Percentiles rank a stretch among this genome's conserved stretches.
Conservation (phyloP, 2,329 filamentous ascomycete genomes). For the Chaetomiaceae sp. region DNA sequence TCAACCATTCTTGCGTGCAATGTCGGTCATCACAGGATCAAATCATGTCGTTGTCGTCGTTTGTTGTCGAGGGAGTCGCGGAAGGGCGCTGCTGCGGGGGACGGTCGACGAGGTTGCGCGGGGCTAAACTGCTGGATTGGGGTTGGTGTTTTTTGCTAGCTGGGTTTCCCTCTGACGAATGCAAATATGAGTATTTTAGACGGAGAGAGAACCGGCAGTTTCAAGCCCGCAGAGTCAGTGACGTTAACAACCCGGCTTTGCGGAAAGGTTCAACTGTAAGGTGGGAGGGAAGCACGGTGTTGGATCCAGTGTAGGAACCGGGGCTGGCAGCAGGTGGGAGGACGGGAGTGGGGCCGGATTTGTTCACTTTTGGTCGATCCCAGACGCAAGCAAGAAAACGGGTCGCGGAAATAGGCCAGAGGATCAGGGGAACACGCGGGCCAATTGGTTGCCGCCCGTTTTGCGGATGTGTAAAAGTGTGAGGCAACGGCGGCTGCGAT, state of each 20-base stretch:
- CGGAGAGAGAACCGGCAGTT: no score
- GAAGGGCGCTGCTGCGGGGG: background rate
- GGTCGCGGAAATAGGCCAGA: background rate
- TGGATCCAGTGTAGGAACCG: background rate
- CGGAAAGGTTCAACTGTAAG: no score
- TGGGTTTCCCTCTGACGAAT: no score
- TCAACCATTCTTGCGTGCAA: conserved; percentile 38
- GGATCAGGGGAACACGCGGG: background rate
- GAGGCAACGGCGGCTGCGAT: background rate
- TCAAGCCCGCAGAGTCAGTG: no score
- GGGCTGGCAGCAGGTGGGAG: background rate
- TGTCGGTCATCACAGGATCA: background rate
- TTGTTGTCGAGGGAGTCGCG: conserved; percentile 8
- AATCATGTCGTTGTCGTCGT: no score
- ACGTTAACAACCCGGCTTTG: no score
- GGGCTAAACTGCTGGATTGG: background rate
- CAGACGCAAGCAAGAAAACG: background rate
- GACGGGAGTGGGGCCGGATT: background rate
- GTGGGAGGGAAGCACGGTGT: no score
- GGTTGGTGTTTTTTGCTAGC: background rate
- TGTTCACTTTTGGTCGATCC: background rate
- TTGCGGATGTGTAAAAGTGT: background rate
- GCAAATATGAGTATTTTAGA: no score
- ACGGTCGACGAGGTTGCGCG: background rate
- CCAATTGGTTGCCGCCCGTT: conserved; percentile 7